Evolutionary conservation across 1,284 basidiomycete species (phyloP).

Genomic region (Termitomyces sp.): DNA sequence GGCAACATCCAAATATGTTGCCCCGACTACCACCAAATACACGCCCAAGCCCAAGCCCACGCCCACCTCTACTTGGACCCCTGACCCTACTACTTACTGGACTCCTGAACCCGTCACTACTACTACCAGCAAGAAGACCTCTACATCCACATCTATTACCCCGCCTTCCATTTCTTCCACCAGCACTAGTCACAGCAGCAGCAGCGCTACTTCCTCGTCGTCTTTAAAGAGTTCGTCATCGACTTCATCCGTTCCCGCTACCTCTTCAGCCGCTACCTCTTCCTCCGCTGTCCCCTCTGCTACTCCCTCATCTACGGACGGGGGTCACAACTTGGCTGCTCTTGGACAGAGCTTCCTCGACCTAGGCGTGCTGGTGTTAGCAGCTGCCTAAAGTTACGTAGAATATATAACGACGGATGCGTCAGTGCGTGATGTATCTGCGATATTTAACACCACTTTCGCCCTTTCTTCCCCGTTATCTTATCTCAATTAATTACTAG

Average conservation of each 20-base stretch:
- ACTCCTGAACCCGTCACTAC: slow-evolving; percentile 6
- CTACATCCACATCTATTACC: not conserved
- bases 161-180: not conserved
- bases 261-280: slow-evolving; percentile 2
- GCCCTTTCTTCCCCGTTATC: not conserved
- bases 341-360: slow-evolving; percentile 10
- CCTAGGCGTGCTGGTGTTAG: slow-evolving; percentile 6
- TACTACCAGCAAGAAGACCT: slow-evolving; percentile 3
- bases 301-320: slow-evolving; percentile 1
- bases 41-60: slow-evolving; percentile 20
- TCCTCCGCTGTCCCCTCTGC: slow-evolving; percentile 1
- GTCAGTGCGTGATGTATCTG: slow-evolving; percentile 8
- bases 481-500: slow-evolving; percentile 7
- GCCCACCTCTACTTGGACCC: slow-evolving; percentile 7
- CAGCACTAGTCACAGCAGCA: slow-evolving; percentile 7
- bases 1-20: slow-evolving; percentile 62
- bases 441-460: slow-evolving; percentile 1
- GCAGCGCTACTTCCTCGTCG: slow-evolving; percentile 2
- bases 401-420: slow-evolving; percentile 4
- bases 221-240: slow-evolving; percentile 5
- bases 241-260: slow-evolving; percentile 2
- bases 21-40: slow-evolving; percentile 44
- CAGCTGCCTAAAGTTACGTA: slow-evolving; percentile 2
- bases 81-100: slow-evolving; percentile 4
- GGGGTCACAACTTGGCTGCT: slow-evolving; percentile 1